Percentiles rank a stretch among this genome's conserved stretches.
Conservation (phyloP, 352 stramenopile genomes). For the Phytophthora pisi region DNA sequence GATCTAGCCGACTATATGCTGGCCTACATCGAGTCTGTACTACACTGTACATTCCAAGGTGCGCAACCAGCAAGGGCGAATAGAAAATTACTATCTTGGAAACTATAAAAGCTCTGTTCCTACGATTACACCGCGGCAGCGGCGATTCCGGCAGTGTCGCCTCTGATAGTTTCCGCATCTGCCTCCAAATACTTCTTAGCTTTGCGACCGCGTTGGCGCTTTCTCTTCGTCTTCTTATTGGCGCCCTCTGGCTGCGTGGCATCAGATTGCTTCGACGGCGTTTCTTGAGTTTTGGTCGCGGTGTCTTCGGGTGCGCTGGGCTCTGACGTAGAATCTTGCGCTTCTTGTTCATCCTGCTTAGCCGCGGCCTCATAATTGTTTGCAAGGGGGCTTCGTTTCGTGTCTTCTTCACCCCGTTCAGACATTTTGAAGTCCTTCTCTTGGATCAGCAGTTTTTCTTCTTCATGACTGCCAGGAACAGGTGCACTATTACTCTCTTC, state of each 20-base stretch:
- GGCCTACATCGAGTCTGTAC: background rate
- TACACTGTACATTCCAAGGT: background rate
- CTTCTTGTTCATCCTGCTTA: background rate
- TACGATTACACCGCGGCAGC: slow-evolving; percentile 26
- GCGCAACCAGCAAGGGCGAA: slow-evolving; percentile 15
- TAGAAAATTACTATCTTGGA: slow-evolving; percentile 36
- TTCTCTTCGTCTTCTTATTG: slow-evolving; percentile 27
- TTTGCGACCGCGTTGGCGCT: slow-evolving; percentile 4
- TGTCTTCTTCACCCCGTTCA: background rate
- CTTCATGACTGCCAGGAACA: background rate
- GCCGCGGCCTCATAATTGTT: slow-evolving; percentile 7
- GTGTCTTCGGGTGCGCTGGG: background rate
- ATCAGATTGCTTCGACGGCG: slow-evolving; percentile 6
- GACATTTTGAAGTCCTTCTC: slow-evolving; percentile 1
- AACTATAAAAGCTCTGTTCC: slow-evolving; percentile 24
- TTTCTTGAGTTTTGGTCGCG: background rate
- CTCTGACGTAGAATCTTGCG: slow-evolving; percentile 8
- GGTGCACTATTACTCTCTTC: slow-evolving; percentile 5
- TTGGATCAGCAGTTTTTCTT: slow-evolving; percentile 1
- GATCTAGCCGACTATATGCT: slow-evolving; percentile 3
- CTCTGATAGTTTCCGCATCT: background rate
- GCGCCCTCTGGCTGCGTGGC: background rate
- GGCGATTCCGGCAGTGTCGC: slow-evolving; percentile 3
- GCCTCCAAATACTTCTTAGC: slow-evolving; percentile 14
- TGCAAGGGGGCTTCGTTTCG: background rate